Base-by-base conservation (phyloP, 768 basidiomycete species). In the Krasilnikovozyma curviuscula region DNA sequence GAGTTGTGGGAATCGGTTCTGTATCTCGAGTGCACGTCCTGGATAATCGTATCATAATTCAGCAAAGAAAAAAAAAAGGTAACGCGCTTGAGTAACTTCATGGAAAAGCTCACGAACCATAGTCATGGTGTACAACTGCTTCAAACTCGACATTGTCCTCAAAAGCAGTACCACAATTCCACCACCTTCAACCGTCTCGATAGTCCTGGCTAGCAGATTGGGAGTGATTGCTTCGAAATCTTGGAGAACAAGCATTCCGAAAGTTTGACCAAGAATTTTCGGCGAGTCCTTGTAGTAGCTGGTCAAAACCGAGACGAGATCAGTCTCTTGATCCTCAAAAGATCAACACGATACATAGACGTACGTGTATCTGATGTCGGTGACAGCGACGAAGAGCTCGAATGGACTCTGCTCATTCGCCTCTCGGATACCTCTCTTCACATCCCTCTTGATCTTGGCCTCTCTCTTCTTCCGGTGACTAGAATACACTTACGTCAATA, bases 161-260 rank as follows among this genome's bases (percentile, higher is more conserved):
- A 98, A 69, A 41, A 98, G 68, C 23, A 97, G 66, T 2, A 95
- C 81, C 2, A 98, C 76, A 40, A 70, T 62, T 12, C 69, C 69
- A 13, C 93, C 93, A 13, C 93, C 93, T 61, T 97, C 86, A 1
- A 98, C 91, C 0, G 93, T 98, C 68, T 98, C 93, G 44, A 97
- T 85, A 13, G 93, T 95, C 51, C 91, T 72, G 4, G 93, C 93
- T 35, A 97, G 78, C 41, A 97, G 67, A 67, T 98, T 98, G 14
- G 93, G 93, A 2, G 93, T 98, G 53, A 98, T 76, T 5, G 93
- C 91, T 62, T 98, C 93, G 55, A 97, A 98, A 59, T 97, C 93
- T 66, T 97, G 93, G 41, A 98, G 68, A 1, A 97, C 75, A 51
- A 83, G 78, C 86, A 97, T 95, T 35, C 91, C 91, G 64, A 81